These are phyloP conservation scores for Micromonas pusilla DNA, from an alignment of 139 green algal species.

Conservation along the genomic window DNA sequence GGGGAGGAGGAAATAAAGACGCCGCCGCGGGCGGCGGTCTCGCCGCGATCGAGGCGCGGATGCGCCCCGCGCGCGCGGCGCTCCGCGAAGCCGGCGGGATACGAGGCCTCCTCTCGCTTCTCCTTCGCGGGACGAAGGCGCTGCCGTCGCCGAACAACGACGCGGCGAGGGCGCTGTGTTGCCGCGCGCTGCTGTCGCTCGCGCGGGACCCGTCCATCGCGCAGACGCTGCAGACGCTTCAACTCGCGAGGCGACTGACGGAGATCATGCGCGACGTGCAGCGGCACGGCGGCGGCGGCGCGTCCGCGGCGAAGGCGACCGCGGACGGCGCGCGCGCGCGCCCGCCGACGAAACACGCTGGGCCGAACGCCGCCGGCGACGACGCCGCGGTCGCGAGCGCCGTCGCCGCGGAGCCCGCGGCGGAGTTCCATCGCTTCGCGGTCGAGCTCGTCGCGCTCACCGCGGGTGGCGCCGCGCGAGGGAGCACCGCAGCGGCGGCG, in stretches of 20 bases:
- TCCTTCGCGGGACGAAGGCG: slow-evolving; percentile 20
- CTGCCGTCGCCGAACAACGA: slow-evolving; percentile 32
- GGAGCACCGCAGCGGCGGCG: slow-evolving; percentile 33
- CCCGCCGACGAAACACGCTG: background rate
- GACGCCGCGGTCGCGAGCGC: background rate
- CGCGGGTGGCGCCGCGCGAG: background rate
- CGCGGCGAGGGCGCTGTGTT: slow-evolving; percentile 42
- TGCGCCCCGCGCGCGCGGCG: background rate
- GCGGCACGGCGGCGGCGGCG: background rate
- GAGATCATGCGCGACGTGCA: slow-evolving; percentile 54
- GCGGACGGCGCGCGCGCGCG: background rate
- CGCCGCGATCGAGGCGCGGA: background rate
- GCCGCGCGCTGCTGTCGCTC: slow-evolving; percentile 45
- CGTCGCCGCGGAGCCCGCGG: no score
- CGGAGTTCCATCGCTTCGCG: slow-evolving; percentile 5
- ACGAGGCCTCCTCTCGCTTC: slow-evolving; percentile 6
- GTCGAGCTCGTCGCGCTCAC: slow-evolving; percentile 47
- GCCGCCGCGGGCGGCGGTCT: no score
- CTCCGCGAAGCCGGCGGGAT: background rate
- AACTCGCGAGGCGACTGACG: slow-evolving; percentile 50
- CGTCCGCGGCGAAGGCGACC: background rate
- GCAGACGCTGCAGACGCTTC: slow-evolving; percentile 61
- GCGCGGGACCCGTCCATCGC: slow-evolving; percentile 49
- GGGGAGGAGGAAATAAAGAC: no score
- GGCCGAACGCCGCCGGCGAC: background rate